These are phyloP conservation scores for Apiospora rasikravindrae DNA, from an alignment of 2,329 filamentous ascomycete genomes.

Conservation along the genomic window DNA sequence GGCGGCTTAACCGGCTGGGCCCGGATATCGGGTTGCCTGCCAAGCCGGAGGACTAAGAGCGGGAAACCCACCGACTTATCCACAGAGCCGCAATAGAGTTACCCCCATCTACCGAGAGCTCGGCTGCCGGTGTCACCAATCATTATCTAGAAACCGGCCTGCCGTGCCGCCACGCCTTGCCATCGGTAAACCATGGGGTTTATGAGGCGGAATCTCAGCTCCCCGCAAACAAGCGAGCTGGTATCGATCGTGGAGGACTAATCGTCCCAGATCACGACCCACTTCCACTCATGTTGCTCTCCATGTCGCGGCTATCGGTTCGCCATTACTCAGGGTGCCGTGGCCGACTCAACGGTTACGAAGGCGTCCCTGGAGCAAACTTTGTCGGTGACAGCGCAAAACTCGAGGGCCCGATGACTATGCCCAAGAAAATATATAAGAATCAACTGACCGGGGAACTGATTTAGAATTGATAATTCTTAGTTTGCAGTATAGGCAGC, in stretches of 20 bases:
- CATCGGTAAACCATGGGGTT: not conserved
- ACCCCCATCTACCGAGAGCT: not conserved
- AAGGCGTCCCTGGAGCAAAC: not conserved
- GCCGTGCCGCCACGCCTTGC: not conserved
- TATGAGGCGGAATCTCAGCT: not conserved
- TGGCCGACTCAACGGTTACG: not conserved
- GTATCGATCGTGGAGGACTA: not conserved
- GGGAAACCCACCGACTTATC: conserved; percentile 9
- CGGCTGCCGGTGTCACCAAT: not conserved
- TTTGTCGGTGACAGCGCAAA: not conserved
- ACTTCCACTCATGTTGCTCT: not conserved
- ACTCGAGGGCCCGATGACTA: not conserved
- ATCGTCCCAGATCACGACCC: not conserved
- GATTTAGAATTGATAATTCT: not conserved
- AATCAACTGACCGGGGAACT: not conserved
- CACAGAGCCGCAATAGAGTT: conserved; percentile 4
- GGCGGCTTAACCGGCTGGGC: not conserved
- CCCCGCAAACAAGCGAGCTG: not conserved
- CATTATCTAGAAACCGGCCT: not conserved
- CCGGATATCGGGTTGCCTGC: conserved; percentile 1
- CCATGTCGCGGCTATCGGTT: conserved; percentile 5
- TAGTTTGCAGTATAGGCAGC: not conserved
- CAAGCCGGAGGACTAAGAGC: not conserved
- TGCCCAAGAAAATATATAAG: not conserved
- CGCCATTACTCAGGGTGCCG: not conserved